Percentiles rank a stretch among this genome's conserved stretches.
Evolutionary conservation across 1,284 basidiomycete genomes (phyloP).

Genomic region (Microstroma glucosiphilum): DNA sequence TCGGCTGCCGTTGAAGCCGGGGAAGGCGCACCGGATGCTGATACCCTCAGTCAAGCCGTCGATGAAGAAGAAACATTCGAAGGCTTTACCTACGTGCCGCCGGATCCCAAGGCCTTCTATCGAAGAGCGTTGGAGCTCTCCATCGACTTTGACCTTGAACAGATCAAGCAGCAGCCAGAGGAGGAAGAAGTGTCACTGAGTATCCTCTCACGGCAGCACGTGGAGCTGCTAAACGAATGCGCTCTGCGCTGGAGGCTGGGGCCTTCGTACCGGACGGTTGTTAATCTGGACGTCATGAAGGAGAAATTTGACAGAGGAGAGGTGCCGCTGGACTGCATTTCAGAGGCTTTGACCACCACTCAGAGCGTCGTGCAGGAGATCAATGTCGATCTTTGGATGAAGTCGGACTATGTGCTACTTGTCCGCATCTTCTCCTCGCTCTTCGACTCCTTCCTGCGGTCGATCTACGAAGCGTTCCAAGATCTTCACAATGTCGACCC

Average conservation of each 20-base stretch:
- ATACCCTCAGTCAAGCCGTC: conserved; percentile 13
- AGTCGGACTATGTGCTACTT: conserved; percentile 64
- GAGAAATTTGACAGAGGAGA: conserved; percentile 81
- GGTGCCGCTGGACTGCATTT: conserved; percentile 84
- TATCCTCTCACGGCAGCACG: conserved; percentile 75
- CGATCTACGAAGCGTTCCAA: conserved; percentile 78
- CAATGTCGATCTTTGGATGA: conserved; percentile 62
- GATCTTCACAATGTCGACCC: conserved; percentile 47
- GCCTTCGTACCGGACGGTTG: conserved; percentile 68
- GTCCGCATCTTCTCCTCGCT: conserved; percentile 50
- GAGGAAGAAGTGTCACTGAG: conserved; percentile 92
- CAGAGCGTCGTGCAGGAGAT: conserved; percentile 65
- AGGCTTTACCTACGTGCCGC: conserved; percentile 76
- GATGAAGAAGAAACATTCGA: conserved; percentile 33
- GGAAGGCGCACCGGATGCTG: conserved; percentile 9
- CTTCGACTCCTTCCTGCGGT: conserved; percentile 80
- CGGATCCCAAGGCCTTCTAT: conserved; percentile 79
- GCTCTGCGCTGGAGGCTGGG: conserved; percentile 83
- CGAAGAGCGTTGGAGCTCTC: conserved; percentile 75
- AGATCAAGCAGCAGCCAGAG: conserved; percentile 83
- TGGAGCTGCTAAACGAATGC: conserved; percentile 79
- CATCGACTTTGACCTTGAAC: conserved; percentile 76
- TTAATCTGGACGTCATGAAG: conserved; percentile 80
- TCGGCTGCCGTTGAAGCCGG: conserved; percentile 6
- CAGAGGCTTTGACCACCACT: conserved; percentile 71